Evolutionary conservation across 805 yeast genomes (phyloP).

Genomic region (Candida alai): DNA sequence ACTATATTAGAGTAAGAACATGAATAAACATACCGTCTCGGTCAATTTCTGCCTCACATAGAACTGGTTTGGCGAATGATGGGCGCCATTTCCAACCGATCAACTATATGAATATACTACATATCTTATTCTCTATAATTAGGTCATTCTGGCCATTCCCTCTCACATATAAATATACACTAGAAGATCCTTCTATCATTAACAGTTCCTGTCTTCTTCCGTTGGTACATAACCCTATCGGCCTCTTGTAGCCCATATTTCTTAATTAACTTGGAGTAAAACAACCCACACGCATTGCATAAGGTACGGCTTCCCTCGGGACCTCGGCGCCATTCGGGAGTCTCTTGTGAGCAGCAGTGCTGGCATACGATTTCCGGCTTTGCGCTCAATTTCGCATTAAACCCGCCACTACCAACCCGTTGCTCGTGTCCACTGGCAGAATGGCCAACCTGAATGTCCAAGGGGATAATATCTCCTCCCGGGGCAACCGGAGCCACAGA

Average conservation of each 20-base stretch:
- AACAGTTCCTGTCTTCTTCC: slow-evolving; percentile 16
- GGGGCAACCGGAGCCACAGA: neutral
- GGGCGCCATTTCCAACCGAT: too few species aligned
- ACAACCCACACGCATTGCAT: slow-evolving; percentile 91
- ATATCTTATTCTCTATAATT: too few species aligned
- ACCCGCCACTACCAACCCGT: slow-evolving; percentile 10
- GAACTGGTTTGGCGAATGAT: too few species aligned
- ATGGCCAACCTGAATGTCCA: slow-evolving; percentile 5
- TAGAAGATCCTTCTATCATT: slow-evolving; percentile 18
- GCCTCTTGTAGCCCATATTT: slow-evolving; percentile 44
- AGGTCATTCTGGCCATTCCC: too few species aligned
- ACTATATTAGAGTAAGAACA: too few species aligned
- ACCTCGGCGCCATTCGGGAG: slow-evolving; percentile 94
- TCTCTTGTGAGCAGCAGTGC: slow-evolving; percentile 70
- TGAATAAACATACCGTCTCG: too few species aligned
- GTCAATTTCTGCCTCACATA: too few species aligned
- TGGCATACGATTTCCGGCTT: slow-evolving; percentile 15
- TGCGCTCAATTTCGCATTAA: slow-evolving; percentile 16
- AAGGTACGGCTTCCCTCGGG: slow-evolving; percentile 78
- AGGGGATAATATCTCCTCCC: slow-evolving; percentile 11
- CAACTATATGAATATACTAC: too few species aligned
- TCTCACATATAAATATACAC: too few species aligned
- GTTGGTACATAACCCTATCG: slow-evolving; percentile 25
- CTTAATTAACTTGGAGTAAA: slow-evolving; percentile 57
- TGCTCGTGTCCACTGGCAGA: slow-evolving; percentile 5